These are phyloP conservation scores for Ziziphus jujuba DNA, from an alignment of 306 rosid genomes.

Conservation along the genomic window DNA sequence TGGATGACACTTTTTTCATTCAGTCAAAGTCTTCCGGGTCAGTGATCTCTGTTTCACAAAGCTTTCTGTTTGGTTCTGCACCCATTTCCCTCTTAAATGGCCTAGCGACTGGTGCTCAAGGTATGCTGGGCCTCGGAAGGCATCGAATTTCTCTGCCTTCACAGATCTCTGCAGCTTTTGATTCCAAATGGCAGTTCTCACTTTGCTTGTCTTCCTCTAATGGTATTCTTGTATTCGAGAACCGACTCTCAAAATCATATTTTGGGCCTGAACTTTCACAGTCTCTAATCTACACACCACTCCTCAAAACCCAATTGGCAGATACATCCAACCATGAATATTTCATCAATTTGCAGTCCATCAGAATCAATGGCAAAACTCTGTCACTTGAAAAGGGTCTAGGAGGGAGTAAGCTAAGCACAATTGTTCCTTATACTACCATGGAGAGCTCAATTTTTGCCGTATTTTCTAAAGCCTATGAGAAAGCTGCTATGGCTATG, in stretches of 20 bases:
- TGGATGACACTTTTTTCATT: conserved; percentile 39
- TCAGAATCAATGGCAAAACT: conserved; percentile 52
- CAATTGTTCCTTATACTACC: conserved; percentile 58
- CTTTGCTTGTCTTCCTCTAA: conserved; percentile 62
- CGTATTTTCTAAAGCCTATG: conserved; percentile 38
- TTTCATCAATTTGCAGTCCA: conserved; percentile 52
- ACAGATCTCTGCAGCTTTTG: conserved; percentile 45
- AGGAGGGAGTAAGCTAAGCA: conserved; percentile 50
- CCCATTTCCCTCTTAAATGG: conserved; percentile 47
- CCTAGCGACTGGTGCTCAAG: conserved; percentile 45
- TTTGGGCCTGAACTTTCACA: conserved; percentile 37
- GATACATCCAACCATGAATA: conserved; percentile 41
- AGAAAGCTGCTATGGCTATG: conserved; percentile 50
- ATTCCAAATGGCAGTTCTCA: conserved; percentile 38
- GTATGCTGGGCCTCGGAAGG: conserved; percentile 68
- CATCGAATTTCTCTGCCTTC: conserved; percentile 52
- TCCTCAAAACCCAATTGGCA: conserved; percentile 24
- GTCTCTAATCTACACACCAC: conserved; percentile 67
- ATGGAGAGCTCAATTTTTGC: conserved; percentile 53
- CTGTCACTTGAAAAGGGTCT: conserved; percentile 37
- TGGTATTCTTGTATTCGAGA: conserved; percentile 44
- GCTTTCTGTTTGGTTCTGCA: conserved; percentile 44
- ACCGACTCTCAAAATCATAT: conserved; percentile 12
- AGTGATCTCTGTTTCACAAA: conserved; percentile 8
- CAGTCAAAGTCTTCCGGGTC: conserved; percentile 5